Conservation (phyloP, 2,329 filamentous ascomycete species). For the Lecanosticta acicola region DNA sequence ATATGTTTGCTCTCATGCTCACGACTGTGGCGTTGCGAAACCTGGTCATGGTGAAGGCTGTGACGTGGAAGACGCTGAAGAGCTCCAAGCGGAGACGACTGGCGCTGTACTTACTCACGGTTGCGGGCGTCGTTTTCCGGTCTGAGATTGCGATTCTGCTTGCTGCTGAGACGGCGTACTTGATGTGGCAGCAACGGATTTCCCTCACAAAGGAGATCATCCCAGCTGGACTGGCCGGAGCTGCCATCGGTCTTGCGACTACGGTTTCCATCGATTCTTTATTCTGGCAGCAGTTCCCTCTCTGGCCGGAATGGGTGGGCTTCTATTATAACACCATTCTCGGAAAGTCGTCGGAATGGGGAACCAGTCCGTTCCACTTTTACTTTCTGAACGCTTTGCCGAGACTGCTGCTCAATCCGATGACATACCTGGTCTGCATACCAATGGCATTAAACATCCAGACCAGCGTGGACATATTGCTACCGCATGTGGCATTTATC, state of each 20-base stretch:
- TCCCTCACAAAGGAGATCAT: conserved; percentile 55
- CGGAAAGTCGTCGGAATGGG: conserved; percentile 81
- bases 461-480: conserved; percentile 48
- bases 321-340: conserved; percentile 89
- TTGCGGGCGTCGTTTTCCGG: conserved; percentile 79
- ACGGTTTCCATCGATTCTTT: conserved; percentile 80
- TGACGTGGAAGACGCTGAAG: conserved; percentile 31
- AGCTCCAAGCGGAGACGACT: conserved; percentile 52
- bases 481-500: conserved; percentile 68
- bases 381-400: conserved; percentile 81
- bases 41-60: conserved; percentile 45
- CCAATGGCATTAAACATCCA: conserved; percentile 48
- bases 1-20: conserved; percentile 90
- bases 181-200: conserved; percentile 54
- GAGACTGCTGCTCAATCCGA: conserved; percentile 75
- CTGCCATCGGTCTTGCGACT: conserved; percentile 58
- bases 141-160: conserved; percentile 83
- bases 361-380: conserved; percentile 75
- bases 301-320: conserved; percentile 86
- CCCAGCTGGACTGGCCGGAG: conserved; percentile 59
- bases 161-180: conserved; percentile 57
- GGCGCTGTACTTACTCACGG: conserved; percentile 68
- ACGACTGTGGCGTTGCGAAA: conserved; percentile 59
- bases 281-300: conserved; percentile 72
- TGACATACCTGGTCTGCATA: conserved; percentile 51